Evolutionary conservation across 2,329 filamentous ascomycete species (phyloP).

Genomic region (Aspergillus terreus): DNA sequence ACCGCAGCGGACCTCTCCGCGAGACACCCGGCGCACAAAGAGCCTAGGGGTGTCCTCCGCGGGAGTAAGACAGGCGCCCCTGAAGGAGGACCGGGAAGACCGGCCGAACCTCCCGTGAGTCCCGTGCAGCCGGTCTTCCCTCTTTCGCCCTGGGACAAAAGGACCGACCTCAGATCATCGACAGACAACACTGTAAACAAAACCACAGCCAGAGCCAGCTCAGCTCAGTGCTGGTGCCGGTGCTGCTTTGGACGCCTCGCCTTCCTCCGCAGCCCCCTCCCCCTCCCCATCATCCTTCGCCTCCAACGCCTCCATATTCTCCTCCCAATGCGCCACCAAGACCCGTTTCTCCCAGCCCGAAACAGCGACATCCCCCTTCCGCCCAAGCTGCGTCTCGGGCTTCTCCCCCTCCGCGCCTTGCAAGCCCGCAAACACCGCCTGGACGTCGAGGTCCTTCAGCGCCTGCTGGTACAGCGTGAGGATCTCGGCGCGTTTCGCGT

Average conservation of each 20-base stretch:
- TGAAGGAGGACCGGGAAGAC: background rate
- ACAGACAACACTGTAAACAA: background rate
- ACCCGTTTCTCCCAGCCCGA: slow-evolving; percentile 30
- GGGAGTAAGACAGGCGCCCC: background rate
- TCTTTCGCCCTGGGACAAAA: background rate
- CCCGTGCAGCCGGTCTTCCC: background rate
- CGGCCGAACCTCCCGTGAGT: background rate
- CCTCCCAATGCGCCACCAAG: slow-evolving; percentile 34
- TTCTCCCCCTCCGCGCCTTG: slow-evolving; percentile 18
- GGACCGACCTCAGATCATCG: background rate
- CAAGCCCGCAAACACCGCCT: slow-evolving; percentile 56
- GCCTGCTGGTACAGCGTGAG: slow-evolving; percentile 44
- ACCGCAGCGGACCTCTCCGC: background rate
- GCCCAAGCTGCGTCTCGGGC: slow-evolving; percentile 25
- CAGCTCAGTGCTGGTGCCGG: background rate
- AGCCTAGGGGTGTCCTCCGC: background rate
- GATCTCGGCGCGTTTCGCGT: slow-evolving; percentile 33
- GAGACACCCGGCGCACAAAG: background rate
- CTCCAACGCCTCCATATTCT: slow-evolving; percentile 36
- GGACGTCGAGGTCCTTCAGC: slow-evolving; percentile 56
- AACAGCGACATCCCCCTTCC: slow-evolving; percentile 28
- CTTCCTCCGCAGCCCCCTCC: slow-evolving; percentile 12
- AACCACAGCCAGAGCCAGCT: background rate
- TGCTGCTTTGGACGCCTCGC: background rate
- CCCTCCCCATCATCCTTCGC: slow-evolving; percentile 22